Percentiles rank a stretch among this genome's conserved stretches.
Evolutionary conservation across 139 green algal species (phyloP).

Genomic region (Spirogloea muscicola): DNA sequence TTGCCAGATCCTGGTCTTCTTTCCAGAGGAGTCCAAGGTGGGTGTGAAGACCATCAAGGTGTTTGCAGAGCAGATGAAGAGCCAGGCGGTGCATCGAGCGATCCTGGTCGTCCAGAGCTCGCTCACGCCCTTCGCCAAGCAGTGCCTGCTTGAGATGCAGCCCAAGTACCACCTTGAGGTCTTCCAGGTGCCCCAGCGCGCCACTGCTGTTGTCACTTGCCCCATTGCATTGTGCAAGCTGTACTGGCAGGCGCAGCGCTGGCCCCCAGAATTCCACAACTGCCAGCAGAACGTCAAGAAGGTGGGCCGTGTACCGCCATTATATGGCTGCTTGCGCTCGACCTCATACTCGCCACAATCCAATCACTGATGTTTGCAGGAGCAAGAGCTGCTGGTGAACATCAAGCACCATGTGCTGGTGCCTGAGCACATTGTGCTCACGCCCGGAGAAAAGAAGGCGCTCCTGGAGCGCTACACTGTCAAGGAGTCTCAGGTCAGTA

Average conservation of each 20-base stretch:
- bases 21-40: slow-evolving; percentile 71
- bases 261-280: too few species aligned
- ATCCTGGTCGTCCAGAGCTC: slow-evolving; percentile 79
- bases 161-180: slow-evolving; percentile 82
- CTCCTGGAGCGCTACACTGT: slow-evolving; percentile 85
- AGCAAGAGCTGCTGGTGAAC: slow-evolving; percentile 93
- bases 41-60: slow-evolving; percentile 95
- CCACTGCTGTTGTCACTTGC: slow-evolving; percentile 92
- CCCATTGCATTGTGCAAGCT: too few species aligned
- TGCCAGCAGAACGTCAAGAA: too few species aligned
- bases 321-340: neutral
- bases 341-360: neutral
- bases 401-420: slow-evolving; percentile 94
- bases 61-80: slow-evolving; percentile 85
- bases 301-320: neutral
- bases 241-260: too few species aligned
- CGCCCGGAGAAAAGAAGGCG: slow-evolving; percentile 77
- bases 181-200: slow-evolving; percentile 77
- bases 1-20: slow-evolving; percentile 96
- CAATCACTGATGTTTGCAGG: slow-evolving; percentile 54
- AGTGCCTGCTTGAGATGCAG: slow-evolving; percentile 64
- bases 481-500: slow-evolving; percentile 91
- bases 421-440: slow-evolving; percentile 81
- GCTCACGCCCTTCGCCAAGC: slow-evolving; percentile 73
- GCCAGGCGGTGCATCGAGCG: slow-evolving; percentile 69